Conservation (phyloP, 1,284 basidiomycete species). For the Irpex sp. region DNA sequence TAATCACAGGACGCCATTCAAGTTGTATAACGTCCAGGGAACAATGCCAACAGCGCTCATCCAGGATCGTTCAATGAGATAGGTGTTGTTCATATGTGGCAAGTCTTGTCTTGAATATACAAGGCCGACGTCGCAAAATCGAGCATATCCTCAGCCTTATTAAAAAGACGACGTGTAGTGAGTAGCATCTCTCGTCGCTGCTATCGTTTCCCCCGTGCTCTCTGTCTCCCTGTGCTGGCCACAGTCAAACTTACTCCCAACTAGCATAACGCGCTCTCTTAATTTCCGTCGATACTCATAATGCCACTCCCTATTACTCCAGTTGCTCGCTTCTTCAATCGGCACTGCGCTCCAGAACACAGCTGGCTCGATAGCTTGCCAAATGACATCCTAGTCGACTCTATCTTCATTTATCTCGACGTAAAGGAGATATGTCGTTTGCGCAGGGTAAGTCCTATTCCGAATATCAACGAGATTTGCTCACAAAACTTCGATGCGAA, state of each 20-base stretch:
- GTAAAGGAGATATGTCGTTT: constrained; percentile 54
- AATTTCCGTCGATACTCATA: not conserved
- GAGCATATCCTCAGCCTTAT: not conserved
- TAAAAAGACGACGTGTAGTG: not conserved
- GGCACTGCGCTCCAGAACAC: not conserved
- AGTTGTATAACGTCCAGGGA: not conserved
- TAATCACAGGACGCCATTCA: not conserved
- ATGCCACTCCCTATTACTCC: constrained; percentile 5
- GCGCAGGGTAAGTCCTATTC: constrained; percentile 21
- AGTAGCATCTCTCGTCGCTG: not conserved
- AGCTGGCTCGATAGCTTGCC: constrained; percentile 11
- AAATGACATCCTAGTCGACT: constrained; percentile 44
- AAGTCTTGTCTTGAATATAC: not conserved
- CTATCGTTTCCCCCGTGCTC: not conserved
- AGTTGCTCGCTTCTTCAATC: not conserved
- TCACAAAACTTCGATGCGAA: not conserved
- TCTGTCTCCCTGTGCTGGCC: not conserved
- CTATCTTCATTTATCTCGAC: constrained; percentile 43
- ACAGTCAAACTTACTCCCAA: not conserved
- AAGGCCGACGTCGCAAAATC: not conserved
- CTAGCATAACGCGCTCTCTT: not conserved
- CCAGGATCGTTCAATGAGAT: not conserved
- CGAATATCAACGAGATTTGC: not conserved
- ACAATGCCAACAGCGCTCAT: not conserved
- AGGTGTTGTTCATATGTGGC: not conserved